Evolutionary conservation across 2,329 filamentous ascomycete genomes (phyloP).

Genomic region (Nigrospora osmanthi): DNA sequence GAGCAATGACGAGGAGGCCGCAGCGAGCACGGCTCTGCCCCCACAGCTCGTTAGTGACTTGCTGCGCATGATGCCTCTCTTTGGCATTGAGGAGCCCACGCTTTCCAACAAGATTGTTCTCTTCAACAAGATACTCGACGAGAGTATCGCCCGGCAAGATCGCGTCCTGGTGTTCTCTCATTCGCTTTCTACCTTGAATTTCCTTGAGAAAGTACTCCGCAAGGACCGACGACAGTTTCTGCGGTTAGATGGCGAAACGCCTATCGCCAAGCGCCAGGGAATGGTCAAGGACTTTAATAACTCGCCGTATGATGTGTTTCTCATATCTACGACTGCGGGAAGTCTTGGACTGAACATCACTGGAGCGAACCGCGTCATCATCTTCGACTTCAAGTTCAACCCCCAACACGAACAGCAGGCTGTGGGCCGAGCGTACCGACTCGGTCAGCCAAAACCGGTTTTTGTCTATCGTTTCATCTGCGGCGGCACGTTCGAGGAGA

Average conservation of each 20-base stretch:
- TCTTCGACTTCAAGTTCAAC: conserved; percentile 79
- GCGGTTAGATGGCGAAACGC: conserved; percentile 62
- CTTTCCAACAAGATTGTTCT: conserved; percentile 64
- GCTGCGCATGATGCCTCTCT: conserved; percentile 25
- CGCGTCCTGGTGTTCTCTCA: conserved; percentile 79
- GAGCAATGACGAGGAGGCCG: conserved; percentile 5
- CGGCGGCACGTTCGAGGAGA: conserved; percentile 73
- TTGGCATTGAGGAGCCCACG: conserved; percentile 32
- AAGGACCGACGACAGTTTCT: conserved; percentile 36
- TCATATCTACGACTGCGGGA: conserved; percentile 79
- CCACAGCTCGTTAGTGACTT: conserved; percentile 18
- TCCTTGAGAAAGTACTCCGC: conserved; percentile 51
- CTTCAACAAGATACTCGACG: conserved; percentile 61
- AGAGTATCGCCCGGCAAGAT: conserved; percentile 54
- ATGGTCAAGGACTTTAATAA: conserved; percentile 64
- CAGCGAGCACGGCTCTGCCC: conserved; percentile 16
- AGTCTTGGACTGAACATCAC: conserved; percentile 78
- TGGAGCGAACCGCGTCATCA: conserved; percentile 76
- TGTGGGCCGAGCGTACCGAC: conserved; percentile 75
- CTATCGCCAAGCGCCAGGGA: conserved; percentile 48
- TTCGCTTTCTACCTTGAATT: conserved; percentile 61
- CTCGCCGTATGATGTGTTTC: conserved; percentile 47
- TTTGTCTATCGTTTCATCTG: conserved; percentile 77
- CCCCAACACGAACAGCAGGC: conserved; percentile 80
- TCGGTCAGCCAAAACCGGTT: conserved; percentile 74